Base-by-base conservation (phyloP, 371 early-diverging fungal genomes). In the Saksenaea oblongispora region DNA sequence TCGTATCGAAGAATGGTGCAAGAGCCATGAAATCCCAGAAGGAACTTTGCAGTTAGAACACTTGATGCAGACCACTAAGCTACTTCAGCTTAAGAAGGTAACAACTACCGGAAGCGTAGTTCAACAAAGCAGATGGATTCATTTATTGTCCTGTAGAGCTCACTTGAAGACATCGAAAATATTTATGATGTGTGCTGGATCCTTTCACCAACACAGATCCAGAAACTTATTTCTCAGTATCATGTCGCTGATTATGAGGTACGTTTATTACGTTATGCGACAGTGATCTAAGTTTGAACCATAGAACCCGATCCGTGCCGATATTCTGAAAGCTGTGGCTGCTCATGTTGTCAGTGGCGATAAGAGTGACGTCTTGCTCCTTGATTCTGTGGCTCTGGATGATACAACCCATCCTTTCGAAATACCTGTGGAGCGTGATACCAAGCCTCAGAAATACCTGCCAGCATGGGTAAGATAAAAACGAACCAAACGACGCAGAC, bases 1-100 rank as follows among this genome's bases (percentile, higher is more conserved):
- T 8, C 89, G 96, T 24, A 84, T 98, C 61, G 95, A 96, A 73
- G 98, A 98, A 72, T 98, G 98, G 98, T 96, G 96, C 86, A 93
- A 93, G 87, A 80, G 91, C 36, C 95, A 96, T 72, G 90, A 89
- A 54, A 90, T 97, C 31, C 82, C 91, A n/a, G 97, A 98, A 74
- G 91, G 94, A 55, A 91, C 96, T 0, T 81, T 93, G 51, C 96
- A 97, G 67, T 75, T 96, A 3, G 96, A 97, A 72, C 93, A 92
- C 56, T 78, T 98, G 64, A 86, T 95, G 83, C 96, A 98, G 74
- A 93, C 95, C 1, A 95, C 95, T 39, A 97, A 97, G 78, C 75
- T 98, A 27, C 75, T 98, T 59, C 96, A 96, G 69, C 87, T 97
- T 73, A 95, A 94, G 73, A 98, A 98, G 85, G 67, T 67, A 67